These are phyloP conservation scores for Annona cherimola DNA, from an alignment of 164 flowering plant genomes.

Conservation along the genomic window DNA sequence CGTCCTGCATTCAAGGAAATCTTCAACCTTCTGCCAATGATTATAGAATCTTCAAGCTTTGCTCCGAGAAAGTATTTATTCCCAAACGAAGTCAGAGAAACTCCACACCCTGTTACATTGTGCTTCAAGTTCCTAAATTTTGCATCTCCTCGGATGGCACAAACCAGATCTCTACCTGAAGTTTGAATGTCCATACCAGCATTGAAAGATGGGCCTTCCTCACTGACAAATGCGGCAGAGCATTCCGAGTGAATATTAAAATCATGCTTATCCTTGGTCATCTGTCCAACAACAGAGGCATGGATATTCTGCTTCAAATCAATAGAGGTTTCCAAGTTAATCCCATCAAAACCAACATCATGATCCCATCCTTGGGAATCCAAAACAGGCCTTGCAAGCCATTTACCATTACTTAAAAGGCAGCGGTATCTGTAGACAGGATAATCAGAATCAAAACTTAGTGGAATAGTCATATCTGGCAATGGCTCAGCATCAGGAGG, in stretches of 20 bases:
- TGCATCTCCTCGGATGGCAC: slow-evolving; percentile 53
- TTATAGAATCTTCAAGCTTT: slow-evolving; percentile 71
- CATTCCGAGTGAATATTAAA: slow-evolving; percentile 68
- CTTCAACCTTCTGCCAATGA: slow-evolving; percentile 59
- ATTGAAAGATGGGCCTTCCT: slow-evolving; percentile 38
- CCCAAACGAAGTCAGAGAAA: slow-evolving; percentile 66
- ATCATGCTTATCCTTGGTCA: slow-evolving; percentile 84
- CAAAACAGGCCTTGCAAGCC: slow-evolving; percentile 78
- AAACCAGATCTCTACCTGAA: slow-evolving; percentile 52
- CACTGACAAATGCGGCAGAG: slow-evolving; percentile 39
- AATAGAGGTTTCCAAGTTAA: slow-evolving; percentile 60
- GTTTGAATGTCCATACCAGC: slow-evolving; percentile 73
- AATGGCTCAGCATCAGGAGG: slow-evolving; percentile 53
- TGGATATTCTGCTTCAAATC: slow-evolving; percentile 38
- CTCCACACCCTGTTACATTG: slow-evolving; percentile 63
- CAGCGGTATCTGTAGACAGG: slow-evolving; percentile 77
- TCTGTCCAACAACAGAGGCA: slow-evolving; percentile 60
- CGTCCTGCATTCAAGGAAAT: slow-evolving; percentile 56
- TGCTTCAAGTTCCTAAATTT: slow-evolving; percentile 47
- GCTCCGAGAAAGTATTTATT: slow-evolving; percentile 55
- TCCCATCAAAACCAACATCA: slow-evolving; percentile 94
- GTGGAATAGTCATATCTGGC: slow-evolving; percentile 83
- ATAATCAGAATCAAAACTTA: slow-evolving; percentile 67
- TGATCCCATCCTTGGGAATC: slow-evolving; percentile 98
- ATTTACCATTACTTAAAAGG: slow-evolving; percentile 55